Evolutionary conservation across 257 asterid species (phyloP).

Genomic region (Solanum acaule): DNA sequence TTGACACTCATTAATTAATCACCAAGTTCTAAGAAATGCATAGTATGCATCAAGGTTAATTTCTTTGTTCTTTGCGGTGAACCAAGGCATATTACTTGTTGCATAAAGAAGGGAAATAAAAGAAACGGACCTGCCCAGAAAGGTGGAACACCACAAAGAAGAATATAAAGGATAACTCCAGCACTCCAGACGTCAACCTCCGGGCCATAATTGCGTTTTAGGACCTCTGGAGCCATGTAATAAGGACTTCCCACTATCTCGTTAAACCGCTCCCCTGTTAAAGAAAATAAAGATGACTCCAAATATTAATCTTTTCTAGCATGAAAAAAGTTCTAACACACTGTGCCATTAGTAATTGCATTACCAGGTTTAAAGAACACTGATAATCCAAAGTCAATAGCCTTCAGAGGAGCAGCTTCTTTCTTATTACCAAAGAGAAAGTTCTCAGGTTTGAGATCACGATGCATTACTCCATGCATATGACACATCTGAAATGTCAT

Average conservation of each 20-base stretch:
- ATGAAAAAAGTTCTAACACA: neutral
- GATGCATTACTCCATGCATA: slow-evolving; percentile 70
- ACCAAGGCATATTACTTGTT: neutral
- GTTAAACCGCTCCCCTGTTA: slow-evolving; percentile 45
- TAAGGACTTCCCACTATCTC: slow-evolving; percentile 87
- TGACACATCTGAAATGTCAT: slow-evolving; percentile 45
- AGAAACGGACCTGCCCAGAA: slow-evolving; percentile 68
- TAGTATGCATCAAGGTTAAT: neutral
- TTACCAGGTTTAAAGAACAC: slow-evolving; percentile 61
- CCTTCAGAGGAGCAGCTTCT: slow-evolving; percentile 51
- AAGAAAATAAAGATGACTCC: neutral
- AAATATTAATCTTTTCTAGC: neutral
- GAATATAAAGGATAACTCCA: slow-evolving; percentile 64
- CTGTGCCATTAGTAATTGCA: neutral
- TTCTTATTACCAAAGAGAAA: slow-evolving; percentile 60
- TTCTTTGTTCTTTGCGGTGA: neutral
- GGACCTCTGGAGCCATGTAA: slow-evolving; percentile 82
- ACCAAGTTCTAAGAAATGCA: neutral
- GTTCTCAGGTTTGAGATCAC: slow-evolving; percentile 74
- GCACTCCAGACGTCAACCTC: slow-evolving; percentile 73
- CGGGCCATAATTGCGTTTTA: slow-evolving; percentile 59
- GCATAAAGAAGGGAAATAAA: neutral
- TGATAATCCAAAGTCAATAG: slow-evolving; percentile 70
- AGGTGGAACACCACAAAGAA: slow-evolving; percentile 76
- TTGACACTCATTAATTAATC: neutral